phyloP scores from a whole-genome alignment of 345 rosid species.

The Eucalyptus caleyi region DNA sequence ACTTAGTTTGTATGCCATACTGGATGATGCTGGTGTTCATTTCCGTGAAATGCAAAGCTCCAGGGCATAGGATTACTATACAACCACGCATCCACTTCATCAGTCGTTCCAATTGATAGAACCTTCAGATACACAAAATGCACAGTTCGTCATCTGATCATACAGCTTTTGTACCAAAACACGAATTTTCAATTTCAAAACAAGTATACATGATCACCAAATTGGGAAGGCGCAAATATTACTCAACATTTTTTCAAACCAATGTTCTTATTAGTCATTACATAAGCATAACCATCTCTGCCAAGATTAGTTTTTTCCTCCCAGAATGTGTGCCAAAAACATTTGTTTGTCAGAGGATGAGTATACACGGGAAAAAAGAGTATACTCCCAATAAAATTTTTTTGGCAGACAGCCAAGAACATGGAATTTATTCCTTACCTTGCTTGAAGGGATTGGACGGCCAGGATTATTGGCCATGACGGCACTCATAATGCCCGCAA shows the following conservation, averaged over 20 bases:
- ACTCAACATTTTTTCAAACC: neutral
- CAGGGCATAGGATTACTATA: slow-evolving; percentile 42
- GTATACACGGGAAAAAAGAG: neutral
- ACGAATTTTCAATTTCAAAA: neutral
- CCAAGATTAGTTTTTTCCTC: neutral
- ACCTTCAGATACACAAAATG: slow-evolving; percentile 21
- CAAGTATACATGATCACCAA: neutral
- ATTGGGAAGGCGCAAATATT: neutral
- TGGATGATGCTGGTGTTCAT: slow-evolving; percentile 42
- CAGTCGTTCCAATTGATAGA: slow-evolving; percentile 24
- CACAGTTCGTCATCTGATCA: neutral
- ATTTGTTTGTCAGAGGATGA: neutral
- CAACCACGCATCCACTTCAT: slow-evolving; percentile 62
- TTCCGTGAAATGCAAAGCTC: slow-evolving; percentile 56
- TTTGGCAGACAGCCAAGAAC: neutral
- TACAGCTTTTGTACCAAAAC: neutral
- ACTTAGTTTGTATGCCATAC: slow-evolving; percentile 82
- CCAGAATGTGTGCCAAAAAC: neutral
- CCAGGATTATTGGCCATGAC: slow-evolving; percentile 62
- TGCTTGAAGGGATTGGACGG: slow-evolving; percentile 5
- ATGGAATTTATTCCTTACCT: slow-evolving; percentile 14
- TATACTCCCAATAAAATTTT: neutral
- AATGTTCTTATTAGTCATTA: neutral
- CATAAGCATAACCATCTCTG: neutral
- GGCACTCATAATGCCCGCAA: slow-evolving; percentile 15